These are phyloP conservation scores for Davidsoniella virescens DNA, from an alignment of 2,329 filamentous ascomycete genomes.

Conservation along the genomic window DNA sequence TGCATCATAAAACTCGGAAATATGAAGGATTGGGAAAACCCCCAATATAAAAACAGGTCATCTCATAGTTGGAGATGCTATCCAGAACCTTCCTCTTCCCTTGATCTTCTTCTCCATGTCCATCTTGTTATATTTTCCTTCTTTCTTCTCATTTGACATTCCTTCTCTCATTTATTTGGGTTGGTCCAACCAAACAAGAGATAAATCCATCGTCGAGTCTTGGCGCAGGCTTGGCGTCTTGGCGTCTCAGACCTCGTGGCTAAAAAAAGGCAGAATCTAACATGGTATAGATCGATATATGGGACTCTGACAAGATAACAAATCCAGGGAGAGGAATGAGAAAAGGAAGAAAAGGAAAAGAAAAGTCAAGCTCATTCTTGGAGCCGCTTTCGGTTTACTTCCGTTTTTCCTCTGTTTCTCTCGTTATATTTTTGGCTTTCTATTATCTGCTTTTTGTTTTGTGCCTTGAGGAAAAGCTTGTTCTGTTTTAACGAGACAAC, in stretches of 20 bases:
- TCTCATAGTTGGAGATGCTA: too few relatives aligned
- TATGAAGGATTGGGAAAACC: too few relatives aligned
- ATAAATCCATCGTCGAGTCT: too few relatives aligned
- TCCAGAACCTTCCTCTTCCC: not conserved
- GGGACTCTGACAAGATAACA: too few relatives aligned
- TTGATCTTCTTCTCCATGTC: not conserved
- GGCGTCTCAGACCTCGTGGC: not conserved
- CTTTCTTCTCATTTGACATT: too few relatives aligned
- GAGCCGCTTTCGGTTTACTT: not conserved
- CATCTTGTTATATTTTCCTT: too few relatives aligned
- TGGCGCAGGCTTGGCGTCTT: not conserved
- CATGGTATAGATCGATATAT: too few relatives aligned
- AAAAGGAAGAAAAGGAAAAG: too few relatives aligned
- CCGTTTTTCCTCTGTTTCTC: not conserved
- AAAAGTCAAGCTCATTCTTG: not conserved
- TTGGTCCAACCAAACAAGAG: not conserved
- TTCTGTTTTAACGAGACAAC: not conserved
- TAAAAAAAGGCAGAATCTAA: too few relatives aligned
- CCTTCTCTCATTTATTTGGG: not conserved
- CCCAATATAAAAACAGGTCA: too few relatives aligned
- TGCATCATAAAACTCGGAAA: too few relatives aligned
- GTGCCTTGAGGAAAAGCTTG: conserved; percentile 2
- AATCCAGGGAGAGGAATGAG: too few relatives aligned
- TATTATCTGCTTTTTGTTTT: not conserved
- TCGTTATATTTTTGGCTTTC: not conserved